phyloP scores from a whole-genome alignment of 2,329 filamentous ascomycete genomes.

The Trichoderma sp. region DNA sequence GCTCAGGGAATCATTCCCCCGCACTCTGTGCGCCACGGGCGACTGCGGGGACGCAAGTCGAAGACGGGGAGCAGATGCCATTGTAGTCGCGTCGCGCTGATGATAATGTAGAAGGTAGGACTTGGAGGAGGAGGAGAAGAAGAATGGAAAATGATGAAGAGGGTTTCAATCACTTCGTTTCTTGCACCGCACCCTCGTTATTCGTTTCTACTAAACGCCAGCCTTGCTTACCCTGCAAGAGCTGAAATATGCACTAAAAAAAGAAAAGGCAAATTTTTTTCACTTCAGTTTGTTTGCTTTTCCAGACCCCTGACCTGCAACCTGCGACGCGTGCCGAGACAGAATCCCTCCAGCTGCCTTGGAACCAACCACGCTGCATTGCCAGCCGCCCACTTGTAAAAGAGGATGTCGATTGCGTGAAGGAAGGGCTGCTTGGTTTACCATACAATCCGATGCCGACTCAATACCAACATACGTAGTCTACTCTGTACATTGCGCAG shows the following conservation, averaged over 20 bases:
- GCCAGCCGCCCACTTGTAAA: neutral
- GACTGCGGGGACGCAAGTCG: neutral
- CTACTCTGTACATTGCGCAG: neutral
- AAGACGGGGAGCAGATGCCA: conserved; percentile 11
- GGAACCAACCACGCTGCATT: neutral
- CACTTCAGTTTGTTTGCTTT: neutral
- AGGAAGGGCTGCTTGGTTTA: neutral
- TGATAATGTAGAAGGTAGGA: too few species aligned
- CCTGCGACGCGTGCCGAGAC: neutral
- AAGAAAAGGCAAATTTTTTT: neutral
- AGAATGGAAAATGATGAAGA: neutral
- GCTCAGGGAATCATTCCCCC: neutral
- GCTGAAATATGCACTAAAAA: neutral
- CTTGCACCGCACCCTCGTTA: neutral
- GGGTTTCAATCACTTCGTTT: neutral
- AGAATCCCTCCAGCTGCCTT: neutral
- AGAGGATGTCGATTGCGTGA: neutral
- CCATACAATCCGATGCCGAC: neutral
- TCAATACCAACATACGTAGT: neutral
- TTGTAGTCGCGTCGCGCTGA: neutral
- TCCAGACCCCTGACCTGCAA: neutral
- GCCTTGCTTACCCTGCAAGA: neutral
- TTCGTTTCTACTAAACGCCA: neutral
- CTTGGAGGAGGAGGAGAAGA: neutral
- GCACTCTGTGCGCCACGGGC: neutral